phyloP scores from a whole-genome alignment of 176 grass and related monocot genomes.

The Cenchrus americanus region DNA sequence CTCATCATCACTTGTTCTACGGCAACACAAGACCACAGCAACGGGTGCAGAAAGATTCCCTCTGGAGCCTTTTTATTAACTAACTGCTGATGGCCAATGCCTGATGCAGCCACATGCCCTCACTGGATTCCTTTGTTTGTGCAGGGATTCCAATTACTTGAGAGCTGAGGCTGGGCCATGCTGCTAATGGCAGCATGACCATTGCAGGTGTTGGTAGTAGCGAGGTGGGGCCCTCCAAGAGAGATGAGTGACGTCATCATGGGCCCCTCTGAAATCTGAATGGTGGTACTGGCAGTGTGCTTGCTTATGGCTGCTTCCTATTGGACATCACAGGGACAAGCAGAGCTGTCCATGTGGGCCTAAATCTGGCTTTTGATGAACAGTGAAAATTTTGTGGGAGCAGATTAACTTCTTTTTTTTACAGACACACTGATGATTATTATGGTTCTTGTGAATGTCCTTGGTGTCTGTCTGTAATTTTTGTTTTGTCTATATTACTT shows the following conservation, averaged over 20 bases:
- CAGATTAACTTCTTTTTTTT: slow-evolving; percentile 7
- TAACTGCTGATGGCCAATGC: slow-evolving; percentile 36
- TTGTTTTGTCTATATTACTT: neutral
- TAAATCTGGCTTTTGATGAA: slow-evolving; percentile 20
- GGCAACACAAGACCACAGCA: neutral
- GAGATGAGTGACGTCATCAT: slow-evolving; percentile 47
- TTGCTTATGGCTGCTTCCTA: slow-evolving; percentile 36
- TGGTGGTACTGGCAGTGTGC: slow-evolving; percentile 37
- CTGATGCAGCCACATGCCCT: slow-evolving; percentile 50
- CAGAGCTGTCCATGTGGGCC: slow-evolving; percentile 33
- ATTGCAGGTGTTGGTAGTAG: slow-evolving; percentile 11
- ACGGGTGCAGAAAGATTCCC: slow-evolving; percentile 45
- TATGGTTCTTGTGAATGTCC: slow-evolving; percentile 7
- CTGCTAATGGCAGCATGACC: slow-evolving; percentile 22
- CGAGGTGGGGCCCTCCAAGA: neutral
- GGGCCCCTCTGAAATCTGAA: slow-evolving; percentile 38
- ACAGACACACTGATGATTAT: neutral
- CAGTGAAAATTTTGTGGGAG: neutral
- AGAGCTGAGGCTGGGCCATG: slow-evolving; percentile 8
- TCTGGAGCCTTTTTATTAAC: slow-evolving; percentile 31
- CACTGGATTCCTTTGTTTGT: slow-evolving; percentile 33
- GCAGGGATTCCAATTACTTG: slow-evolving; percentile 32
- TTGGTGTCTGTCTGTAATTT: slow-evolving; percentile 14
- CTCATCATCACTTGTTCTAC: neutral
- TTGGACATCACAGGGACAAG: slow-evolving; percentile 36